Percentiles rank a stretch among this genome's conserved stretches.
These are phyloP conservation scores for Heliosperma pusillum DNA, from an alignment of 148 eudicot genomes.

Conservation along the genomic window DNA sequence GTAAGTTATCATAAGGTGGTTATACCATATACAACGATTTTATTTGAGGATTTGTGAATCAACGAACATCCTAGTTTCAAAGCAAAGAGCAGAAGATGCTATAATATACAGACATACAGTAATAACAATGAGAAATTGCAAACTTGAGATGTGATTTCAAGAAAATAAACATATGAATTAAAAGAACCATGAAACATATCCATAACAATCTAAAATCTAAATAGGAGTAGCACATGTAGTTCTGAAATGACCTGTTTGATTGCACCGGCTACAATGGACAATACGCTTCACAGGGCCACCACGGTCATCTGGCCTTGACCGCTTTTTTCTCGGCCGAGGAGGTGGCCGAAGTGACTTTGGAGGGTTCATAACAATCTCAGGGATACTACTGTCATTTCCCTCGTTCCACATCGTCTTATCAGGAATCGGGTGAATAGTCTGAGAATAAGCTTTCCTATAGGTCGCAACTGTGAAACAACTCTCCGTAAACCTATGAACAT, in stretches of 20 bases:
- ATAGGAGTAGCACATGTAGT: slow-evolving; percentile 70
- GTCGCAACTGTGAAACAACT: slow-evolving; percentile 60
- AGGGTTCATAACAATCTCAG: slow-evolving; percentile 42
- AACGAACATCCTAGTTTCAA: background rate
- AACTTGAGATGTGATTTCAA: background rate
- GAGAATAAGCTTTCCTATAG: slow-evolving; percentile 62
- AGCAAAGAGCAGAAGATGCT: background rate
- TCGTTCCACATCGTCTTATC: slow-evolving; percentile 53
- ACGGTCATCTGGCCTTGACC: slow-evolving; percentile 38
- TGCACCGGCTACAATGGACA: slow-evolving; percentile 78
- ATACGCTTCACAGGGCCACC: slow-evolving; percentile 44
- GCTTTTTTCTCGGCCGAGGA: slow-evolving; percentile 50
- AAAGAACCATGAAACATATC: background rate
- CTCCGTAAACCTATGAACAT: slow-evolving; percentile 63
- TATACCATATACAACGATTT: no score
- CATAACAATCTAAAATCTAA: slow-evolving; percentile 23
- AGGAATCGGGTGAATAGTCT: slow-evolving; percentile 68
- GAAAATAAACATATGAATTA: background rate
- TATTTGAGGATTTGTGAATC: no score
- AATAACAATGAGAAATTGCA: background rate
- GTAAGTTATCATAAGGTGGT: no score
- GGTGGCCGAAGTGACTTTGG: slow-evolving; percentile 57
- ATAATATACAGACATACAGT: background rate
- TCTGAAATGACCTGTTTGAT: slow-evolving; percentile 77
- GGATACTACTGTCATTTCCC: background rate